These are phyloP conservation scores for Penicillium flavigenum DNA, from an alignment of 495 filamentous ascomycete species.

Conservation along the genomic window DNA sequence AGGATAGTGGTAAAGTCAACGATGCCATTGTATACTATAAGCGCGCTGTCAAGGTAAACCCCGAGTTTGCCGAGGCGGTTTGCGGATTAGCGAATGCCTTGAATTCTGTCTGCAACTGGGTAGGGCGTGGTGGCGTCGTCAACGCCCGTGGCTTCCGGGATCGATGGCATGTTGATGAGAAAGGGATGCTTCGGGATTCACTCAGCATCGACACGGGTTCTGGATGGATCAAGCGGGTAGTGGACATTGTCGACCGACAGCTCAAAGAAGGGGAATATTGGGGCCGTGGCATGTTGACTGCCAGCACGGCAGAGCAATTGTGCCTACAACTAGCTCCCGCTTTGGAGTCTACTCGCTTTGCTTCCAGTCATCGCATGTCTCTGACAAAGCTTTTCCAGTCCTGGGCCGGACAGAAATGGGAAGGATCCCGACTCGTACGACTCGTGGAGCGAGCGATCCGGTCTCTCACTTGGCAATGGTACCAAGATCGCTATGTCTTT, in stretches of 20 bases:
- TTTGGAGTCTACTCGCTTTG: constrained; percentile 32
- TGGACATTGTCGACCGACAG: constrained; percentile 90
- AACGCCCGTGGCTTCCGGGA: constrained; percentile 71
- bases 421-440: constrained; percentile 83
- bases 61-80: constrained; percentile 95
- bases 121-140: constrained; percentile 80
- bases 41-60: constrained; percentile 84
- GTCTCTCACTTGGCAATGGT: constrained; percentile 79
- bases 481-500: constrained; percentile 75
- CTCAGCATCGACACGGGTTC: constrained; percentile 56
- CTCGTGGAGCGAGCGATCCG: constrained; percentile 82
- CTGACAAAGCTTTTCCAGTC: constrained; percentile 52
- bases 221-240: constrained; percentile 94
- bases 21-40: constrained; percentile 93
- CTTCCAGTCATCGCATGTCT: constrained; percentile 28
- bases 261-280: constrained; percentile 83
- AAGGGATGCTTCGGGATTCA: constrained; percentile 79
- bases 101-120: constrained; percentile 97
- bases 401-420: constrained; percentile 80
- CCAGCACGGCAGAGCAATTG: constrained; percentile 50
- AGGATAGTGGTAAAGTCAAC: constrained; percentile 88
- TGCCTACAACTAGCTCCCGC: constrained; percentile 46
- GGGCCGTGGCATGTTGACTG: constrained; percentile 73
- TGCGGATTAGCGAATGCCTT: constrained; percentile 95
- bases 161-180: constrained; percentile 91